phyloP scores from a whole-genome alignment of 345 rosid species.

The Gossypium stocksii region DNA sequence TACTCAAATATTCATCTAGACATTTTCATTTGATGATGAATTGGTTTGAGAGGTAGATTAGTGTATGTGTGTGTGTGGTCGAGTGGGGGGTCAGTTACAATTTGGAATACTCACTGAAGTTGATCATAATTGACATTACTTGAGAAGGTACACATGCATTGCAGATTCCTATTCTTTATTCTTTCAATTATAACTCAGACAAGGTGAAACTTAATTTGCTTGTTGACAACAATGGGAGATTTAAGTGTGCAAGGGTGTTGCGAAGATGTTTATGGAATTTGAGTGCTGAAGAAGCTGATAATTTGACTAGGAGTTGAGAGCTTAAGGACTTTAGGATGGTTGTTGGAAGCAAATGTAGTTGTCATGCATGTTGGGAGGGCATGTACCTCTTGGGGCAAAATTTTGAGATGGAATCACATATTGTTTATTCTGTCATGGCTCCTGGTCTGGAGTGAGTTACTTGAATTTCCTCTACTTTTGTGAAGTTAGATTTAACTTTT shows the following conservation, averaged over 20 bases:
- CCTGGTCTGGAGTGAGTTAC: neutral
- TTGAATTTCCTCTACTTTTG: neutral
- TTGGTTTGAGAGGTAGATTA: neutral
- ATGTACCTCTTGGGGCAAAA: neutral
- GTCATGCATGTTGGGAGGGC: neutral
- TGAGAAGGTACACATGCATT: neutral
- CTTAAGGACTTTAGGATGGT: neutral
- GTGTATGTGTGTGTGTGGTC: neutral
- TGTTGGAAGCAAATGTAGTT: neutral
- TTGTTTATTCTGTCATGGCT: neutral
- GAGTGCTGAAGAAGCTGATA: neutral
- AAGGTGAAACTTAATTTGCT: neutral
- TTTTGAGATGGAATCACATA: neutral
- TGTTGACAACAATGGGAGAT: neutral
- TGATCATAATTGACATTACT: slow-evolving; percentile 2
- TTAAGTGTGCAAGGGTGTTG: neutral
- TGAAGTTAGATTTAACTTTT: neutral
- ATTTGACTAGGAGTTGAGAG: slow-evolving; percentile 2
- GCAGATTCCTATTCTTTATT: neutral
- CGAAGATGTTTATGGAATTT: neutral
- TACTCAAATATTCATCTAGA: neutral
- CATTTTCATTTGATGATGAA: slow-evolving; percentile 1
- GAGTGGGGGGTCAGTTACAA: neutral
- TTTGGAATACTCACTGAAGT: neutral
- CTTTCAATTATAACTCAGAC: neutral